phyloP scores from a whole-genome alignment of 1,139 yeast genomes.

The Debaryomycetaceae sp. region DNA sequence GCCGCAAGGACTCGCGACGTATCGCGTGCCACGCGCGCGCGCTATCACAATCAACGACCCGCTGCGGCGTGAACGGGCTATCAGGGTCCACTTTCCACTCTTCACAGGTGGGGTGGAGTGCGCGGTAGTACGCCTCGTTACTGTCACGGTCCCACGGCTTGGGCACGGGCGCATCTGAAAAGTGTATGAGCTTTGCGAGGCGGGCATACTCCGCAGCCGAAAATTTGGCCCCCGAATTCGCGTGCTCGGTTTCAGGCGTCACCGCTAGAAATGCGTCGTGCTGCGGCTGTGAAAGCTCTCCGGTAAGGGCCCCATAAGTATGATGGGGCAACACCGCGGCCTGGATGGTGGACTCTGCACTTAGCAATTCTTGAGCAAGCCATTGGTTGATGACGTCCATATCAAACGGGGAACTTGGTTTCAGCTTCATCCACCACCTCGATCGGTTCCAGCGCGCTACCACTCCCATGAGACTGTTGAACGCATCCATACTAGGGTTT shows the following conservation, averaged over 20 bases:
- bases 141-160: constrained; percentile 27
- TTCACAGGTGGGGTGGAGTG: constrained; percentile 16
- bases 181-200: constrained; percentile 23
- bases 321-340: constrained; percentile 34
- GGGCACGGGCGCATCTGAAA: constrained; percentile 36
- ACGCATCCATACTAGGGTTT: constrained; percentile 23
- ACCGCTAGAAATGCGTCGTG: constrained; percentile 17
- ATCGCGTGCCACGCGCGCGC: constrained; percentile 19
- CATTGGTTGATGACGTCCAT: constrained; percentile 40
- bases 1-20: constrained; percentile 4
- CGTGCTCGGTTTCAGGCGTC: constrained; percentile 24
- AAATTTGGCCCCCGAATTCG: constrained; percentile 17
- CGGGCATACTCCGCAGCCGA: constrained; percentile 11
- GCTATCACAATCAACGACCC: constrained; percentile 23
- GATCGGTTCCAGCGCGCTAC: too few species aligned
- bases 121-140: constrained; percentile 12
- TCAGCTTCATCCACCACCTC: too few species aligned
- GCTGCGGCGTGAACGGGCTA: constrained; percentile 14
- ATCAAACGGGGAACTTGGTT: constrained; percentile 31
- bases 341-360: constrained; percentile 8
- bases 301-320: constrained; percentile 36
- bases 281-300: constrained; percentile 30
- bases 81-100: constrained; percentile 5
- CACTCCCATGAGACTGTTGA: constrained; percentile 18
- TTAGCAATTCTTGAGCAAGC: constrained; percentile 8